Base-by-base conservation (phyloP, 2,329 filamentous ascomycete genomes). In the Cladobotryum mycophilum region DNA sequence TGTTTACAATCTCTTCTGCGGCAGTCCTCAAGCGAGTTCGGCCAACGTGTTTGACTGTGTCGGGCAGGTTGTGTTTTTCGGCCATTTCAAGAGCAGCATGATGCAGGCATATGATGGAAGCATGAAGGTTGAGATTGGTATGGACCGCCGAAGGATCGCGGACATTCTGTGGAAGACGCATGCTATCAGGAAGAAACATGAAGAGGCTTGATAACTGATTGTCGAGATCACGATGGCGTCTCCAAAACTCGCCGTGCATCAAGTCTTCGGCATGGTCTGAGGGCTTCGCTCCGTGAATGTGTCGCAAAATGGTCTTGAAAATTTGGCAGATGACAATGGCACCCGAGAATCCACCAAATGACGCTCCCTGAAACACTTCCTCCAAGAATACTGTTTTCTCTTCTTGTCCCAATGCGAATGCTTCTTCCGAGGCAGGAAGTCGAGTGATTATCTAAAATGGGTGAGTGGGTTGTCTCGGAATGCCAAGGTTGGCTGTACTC, bases 71-170 rank as follows among this genome's bases (percentile, higher is more conserved):
- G 62, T 91, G 77, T 60, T 84, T 85, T 49, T 90, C 85, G 1
- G 86, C 86, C 62, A 88, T 91, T 68, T 91, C 89, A 8, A 93
- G 84, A 1, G 91, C 90, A 1, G 89, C 88, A 66, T 95, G 89
- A 62, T 96, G 91, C 5, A 96, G 74, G 64, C 89, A 95, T 48
- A 96, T 96, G 8, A 87, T 81, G 1, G 88, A 86, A 1, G 90
- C 89, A 61, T 96, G 91, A 3, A 96, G 80, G 61, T 88, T 90
- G 74, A 96, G 85, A 56, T 96, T 96, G 46, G 85, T 76, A 63
- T 95, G 91, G 0, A 95, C 78, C 6, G 89, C 82, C 42, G 88
- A 84, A 1, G 85, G 76, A 58, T 95, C 81, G 37, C 78, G 74
- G 47, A 88, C 70, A 12, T 85, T 84, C 22, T 74, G 70, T 0